A percentile compares a stretch with the other conserved stretches of the same genome.
Evolutionary conservation across 371 early-diverging fungal genomes (phyloP).

Genomic region (Mortierella sp.): DNA sequence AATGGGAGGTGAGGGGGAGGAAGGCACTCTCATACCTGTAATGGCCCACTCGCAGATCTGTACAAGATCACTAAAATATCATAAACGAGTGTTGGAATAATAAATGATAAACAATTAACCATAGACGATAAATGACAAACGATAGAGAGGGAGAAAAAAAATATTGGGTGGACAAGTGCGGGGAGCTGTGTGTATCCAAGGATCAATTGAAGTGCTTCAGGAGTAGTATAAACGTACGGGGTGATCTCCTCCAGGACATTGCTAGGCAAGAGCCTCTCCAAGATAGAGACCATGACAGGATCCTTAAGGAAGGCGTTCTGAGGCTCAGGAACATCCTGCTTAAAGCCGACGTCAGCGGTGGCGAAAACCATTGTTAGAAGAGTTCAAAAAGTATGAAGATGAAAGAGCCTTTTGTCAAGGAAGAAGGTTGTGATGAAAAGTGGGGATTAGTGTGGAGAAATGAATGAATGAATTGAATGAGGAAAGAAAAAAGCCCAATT

Average conservation of each 20-base stretch:
- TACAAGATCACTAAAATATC: slow-evolving; percentile 38
- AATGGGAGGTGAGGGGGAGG: not conserved
- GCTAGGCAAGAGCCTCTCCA: slow-evolving; percentile 62
- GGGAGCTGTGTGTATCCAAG: no score
- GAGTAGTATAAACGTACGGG: slow-evolving; percentile 31
- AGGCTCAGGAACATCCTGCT: slow-evolving; percentile 64
- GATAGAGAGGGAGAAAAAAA: no score
- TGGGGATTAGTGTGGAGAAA: no score
- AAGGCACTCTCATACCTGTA: slow-evolving; percentile 16
- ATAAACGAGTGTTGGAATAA: not conserved
- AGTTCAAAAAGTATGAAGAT: not conserved
- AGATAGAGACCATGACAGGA: slow-evolving; percentile 61
- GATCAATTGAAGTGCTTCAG: no score
- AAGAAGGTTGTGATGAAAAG: not conserved
- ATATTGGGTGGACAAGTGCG: no score
- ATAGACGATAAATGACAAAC: not conserved
- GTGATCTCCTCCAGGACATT: slow-evolving; percentile 59
- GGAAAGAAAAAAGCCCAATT: no score
- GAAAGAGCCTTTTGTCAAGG: not conserved
- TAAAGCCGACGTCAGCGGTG: slow-evolving; percentile 55
- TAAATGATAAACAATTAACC: no score
- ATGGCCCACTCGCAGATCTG: slow-evolving; percentile 44
- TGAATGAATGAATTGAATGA: no score
- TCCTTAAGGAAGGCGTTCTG: slow-evolving; percentile 70
- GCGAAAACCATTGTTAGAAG: slow-evolving; percentile 37